A percentile compares a stretch with the other conserved stretches of the same genome.
phyloP scores from a whole-genome alignment of 1,139 yeast genomes.

The Spencermartinsiella ligniputridi region DNA sequence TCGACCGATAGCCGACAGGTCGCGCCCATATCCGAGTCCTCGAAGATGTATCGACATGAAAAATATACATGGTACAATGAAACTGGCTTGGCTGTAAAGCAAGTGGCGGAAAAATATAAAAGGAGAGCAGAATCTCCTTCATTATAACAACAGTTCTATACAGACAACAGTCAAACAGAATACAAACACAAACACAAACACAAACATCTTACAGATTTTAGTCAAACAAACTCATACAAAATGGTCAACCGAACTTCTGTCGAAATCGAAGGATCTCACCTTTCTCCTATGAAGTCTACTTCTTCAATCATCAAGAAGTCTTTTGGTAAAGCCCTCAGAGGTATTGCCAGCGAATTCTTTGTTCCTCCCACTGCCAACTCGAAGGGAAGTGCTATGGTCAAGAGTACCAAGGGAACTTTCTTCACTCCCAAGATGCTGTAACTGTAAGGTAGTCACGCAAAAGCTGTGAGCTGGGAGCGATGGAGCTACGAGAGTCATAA shows the following conservation, averaged over 20 bases:
- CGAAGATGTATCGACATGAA: not conserved
- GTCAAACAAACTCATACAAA: not conserved
- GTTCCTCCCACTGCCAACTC: constrained; percentile 14
- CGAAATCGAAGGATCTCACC: not conserved
- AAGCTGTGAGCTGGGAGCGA: too few relatives aligned
- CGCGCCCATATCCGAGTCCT: not conserved
- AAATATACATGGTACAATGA: not conserved
- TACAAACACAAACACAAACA: not conserved
- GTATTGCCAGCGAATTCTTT: constrained; percentile 14
- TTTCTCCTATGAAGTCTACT: constrained; percentile 16
- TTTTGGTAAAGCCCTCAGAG: constrained; percentile 13
- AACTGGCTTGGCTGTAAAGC: not conserved
- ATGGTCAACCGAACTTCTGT: not conserved
- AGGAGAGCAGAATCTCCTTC: not conserved
- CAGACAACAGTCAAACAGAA: not conserved
- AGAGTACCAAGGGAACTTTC: not conserved
- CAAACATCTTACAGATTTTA: not conserved
- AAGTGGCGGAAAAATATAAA: not conserved
- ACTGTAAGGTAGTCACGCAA: too few relatives aligned
- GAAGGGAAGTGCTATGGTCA: not conserved
- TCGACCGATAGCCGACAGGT: not conserved
- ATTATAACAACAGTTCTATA: too few relatives aligned
- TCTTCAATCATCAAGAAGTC: constrained; percentile 16
- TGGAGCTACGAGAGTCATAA: too few relatives aligned
- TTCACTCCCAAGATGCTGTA: constrained; percentile 1